Percentiles rank a stretch among this genome's conserved stretches.
Evolutionary conservation across 2,329 filamentous ascomycete genomes (phyloP).

Genomic region (Neofusicoccum cordaticola): DNA sequence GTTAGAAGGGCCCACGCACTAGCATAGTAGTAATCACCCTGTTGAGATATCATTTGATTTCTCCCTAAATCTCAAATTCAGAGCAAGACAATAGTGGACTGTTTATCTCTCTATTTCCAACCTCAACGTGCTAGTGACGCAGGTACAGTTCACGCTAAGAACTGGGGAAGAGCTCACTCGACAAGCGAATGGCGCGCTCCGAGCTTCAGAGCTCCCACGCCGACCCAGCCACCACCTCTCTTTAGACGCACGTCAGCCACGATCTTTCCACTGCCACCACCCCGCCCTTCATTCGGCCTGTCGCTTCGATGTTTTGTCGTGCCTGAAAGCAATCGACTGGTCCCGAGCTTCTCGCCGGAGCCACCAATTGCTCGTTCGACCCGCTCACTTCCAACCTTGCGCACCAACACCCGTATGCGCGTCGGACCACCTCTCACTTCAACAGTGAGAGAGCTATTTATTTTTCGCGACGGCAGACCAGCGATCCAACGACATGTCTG

Average conservation of each 20-base stretch:
- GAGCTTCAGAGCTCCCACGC: not conserved
- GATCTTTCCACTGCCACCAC: not conserved
- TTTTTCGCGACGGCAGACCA: slow-evolving; percentile 28
- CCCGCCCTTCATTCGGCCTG: not conserved
- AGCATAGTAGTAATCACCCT: not conserved
- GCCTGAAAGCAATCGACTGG: not conserved
- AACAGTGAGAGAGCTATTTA: no score
- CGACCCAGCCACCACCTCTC: not conserved
- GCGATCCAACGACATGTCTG: slow-evolving; percentile 25
- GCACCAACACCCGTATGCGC: no score
- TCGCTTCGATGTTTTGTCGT: not conserved
- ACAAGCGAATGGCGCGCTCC: not conserved
- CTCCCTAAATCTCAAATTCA: not conserved
- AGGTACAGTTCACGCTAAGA: not conserved
- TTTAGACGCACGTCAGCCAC: not conserved
- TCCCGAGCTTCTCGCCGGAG: no score
- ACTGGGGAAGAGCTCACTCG: not conserved
- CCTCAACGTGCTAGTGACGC: not conserved
- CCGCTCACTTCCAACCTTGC: no score
- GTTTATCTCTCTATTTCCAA: not conserved
- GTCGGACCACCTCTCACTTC: no score
- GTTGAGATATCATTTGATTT: not conserved
- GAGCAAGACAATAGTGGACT: not conserved
- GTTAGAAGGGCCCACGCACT: not conserved
- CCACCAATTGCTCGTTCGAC: no score